Evolutionary conservation across 257 asterid species (phyloP).

Genomic region (Nicotiana tabacum): DNA sequence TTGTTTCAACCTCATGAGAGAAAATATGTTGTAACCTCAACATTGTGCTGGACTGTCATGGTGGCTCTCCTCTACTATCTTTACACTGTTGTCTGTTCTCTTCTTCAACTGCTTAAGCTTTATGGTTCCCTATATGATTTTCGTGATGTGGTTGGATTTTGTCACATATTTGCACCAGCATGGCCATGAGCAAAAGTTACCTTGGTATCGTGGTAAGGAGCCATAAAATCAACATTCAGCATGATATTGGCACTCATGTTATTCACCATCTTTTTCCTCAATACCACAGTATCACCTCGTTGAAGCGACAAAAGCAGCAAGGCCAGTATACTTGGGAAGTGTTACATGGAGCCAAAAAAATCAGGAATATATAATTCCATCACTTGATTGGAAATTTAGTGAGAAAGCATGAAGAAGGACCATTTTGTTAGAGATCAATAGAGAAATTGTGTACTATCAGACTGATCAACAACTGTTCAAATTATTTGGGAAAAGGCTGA

Average conservation of each 20-base stretch:
- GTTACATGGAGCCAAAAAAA: constrained; percentile 67
- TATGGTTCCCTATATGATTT: constrained; percentile 77
- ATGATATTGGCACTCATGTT: constrained; percentile 87
- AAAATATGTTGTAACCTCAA: constrained; percentile 47
- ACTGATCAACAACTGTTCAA: constrained; percentile 34
- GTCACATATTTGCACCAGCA: constrained; percentile 89
- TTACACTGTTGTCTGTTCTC: constrained; percentile 37
- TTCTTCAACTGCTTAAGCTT: constrained; percentile 41
- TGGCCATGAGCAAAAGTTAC: constrained; percentile 70
- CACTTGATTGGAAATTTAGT: constrained; percentile 49
- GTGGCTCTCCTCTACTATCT: constrained; percentile 39
- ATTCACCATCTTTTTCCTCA: constrained; percentile 87
- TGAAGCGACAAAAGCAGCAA: constrained; percentile 77
- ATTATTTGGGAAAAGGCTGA: background rate
- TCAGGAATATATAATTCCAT: constrained; percentile 52
- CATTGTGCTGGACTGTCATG: constrained; percentile 72
- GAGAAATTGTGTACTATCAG: constrained; percentile 72
- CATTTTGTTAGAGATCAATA: constrained; percentile 67
- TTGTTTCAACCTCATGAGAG: constrained; percentile 65
- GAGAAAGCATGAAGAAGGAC: constrained; percentile 47
- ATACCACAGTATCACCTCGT: constrained; percentile 76
- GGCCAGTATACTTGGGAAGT: constrained; percentile 49
- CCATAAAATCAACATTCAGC: constrained; percentile 58
- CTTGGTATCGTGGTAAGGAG: constrained; percentile 93
- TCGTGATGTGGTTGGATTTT: constrained; percentile 70